Evolutionary conservation across 129 eudicot species (phyloP).

Genomic region (Flaveria ramosissima): DNA sequence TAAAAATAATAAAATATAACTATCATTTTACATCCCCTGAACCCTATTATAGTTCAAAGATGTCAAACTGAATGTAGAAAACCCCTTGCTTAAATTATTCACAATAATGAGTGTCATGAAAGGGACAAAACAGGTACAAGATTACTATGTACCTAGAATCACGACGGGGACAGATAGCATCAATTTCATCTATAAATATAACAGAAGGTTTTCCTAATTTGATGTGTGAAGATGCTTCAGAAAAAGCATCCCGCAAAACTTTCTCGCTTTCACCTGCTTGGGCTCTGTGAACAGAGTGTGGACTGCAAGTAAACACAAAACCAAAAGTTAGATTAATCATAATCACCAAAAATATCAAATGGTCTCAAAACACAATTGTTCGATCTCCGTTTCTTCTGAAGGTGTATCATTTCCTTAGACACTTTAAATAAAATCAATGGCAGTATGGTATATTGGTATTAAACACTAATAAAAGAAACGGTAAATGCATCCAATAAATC

Average conservation of each 20-base stretch:
- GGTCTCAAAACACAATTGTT: not conserved
- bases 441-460: not conserved
- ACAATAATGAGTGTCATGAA: slow-evolving; percentile 8
- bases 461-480: not conserved
- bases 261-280: slow-evolving; percentile 96
- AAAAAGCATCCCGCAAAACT: slow-evolving; percentile 80
- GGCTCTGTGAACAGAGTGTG: slow-evolving; percentile 84
- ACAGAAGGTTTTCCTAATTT: slow-evolving; percentile 78
- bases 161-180: slow-evolving; percentile 90
- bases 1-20: not conserved
- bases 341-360: slow-evolving; percentile 10
- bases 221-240: slow-evolving; percentile 69
- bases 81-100: not conserved
- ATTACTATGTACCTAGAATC: slow-evolving; percentile 63
- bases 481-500: not conserved
- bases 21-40: not conserved
- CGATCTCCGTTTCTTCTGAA: not conserved
- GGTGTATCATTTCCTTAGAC: not conserved
- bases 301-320: slow-evolving; percentile 59
- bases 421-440: not conserved
- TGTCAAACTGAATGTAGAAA: not conserved
- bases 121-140: not conserved
- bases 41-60: slow-evolving; percentile 3
- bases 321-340: not conserved
- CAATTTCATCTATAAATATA: slow-evolving; percentile 93